Evolutionary conservation across 2,329 filamentous ascomycete genomes (phyloP).

Genomic region (Hypoxylon sp.): DNA sequence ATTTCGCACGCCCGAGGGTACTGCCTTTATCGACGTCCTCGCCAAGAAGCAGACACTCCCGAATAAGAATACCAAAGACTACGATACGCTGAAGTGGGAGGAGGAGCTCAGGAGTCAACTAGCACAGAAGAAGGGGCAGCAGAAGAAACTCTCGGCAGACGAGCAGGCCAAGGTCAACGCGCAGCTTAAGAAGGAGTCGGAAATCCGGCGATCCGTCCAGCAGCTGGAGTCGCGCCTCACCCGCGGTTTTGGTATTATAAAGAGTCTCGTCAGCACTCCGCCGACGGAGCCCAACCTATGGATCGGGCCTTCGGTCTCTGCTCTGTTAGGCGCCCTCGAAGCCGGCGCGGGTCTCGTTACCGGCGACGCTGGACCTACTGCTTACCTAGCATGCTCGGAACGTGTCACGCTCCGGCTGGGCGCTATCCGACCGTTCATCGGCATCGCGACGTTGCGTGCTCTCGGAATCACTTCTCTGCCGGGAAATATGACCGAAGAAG

Average conservation of each 20-base stretch:
- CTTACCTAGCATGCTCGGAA: slow-evolving; percentile 82
- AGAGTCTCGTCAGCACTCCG: slow-evolving; percentile 81
- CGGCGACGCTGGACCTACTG: slow-evolving; percentile 77
- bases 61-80: slow-evolving; percentile 92
- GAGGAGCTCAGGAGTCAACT: slow-evolving; percentile 86
- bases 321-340: slow-evolving; percentile 76
- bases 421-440: slow-evolving; percentile 80
- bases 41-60: slow-evolving; percentile 79
- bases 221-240: slow-evolving; percentile 74
- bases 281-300: slow-evolving; percentile 89
- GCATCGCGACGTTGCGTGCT: slow-evolving; percentile 83
- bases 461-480: slow-evolving; percentile 77
- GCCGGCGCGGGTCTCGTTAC: slow-evolving; percentile 83
- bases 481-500: slow-evolving; percentile 76
- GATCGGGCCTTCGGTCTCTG: slow-evolving; percentile 82
- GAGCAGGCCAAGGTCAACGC: slow-evolving; percentile 90
- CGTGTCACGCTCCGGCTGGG: slow-evolving; percentile 79
- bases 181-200: slow-evolving; percentile 85
- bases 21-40: slow-evolving; percentile 87
- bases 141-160: slow-evolving; percentile 89
- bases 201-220: slow-evolving; percentile 77
- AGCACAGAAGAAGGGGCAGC: slow-evolving; percentile 89
- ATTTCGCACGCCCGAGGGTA: slow-evolving; percentile 88
- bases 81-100: slow-evolving; percentile 97
- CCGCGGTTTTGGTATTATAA: slow-evolving; percentile 86